Conservation (phyloP, 257 asterid species). For the Nyctanthes arbortristis region DNA sequence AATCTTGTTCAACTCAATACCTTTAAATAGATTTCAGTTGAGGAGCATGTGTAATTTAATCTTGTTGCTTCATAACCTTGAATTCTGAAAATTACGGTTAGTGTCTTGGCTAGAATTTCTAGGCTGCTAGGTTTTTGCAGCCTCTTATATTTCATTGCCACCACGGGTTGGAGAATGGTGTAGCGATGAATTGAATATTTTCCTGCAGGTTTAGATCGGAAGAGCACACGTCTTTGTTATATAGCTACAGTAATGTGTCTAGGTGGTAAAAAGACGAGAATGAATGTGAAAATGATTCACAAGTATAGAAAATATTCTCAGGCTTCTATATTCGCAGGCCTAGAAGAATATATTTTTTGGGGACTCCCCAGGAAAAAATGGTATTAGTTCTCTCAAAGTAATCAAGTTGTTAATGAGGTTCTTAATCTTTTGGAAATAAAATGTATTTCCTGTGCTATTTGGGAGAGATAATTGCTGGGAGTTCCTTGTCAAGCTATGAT, state of each 20-base stretch:
- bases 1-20: not conserved
- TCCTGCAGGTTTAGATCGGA: not conserved
- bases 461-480: too few species aligned
- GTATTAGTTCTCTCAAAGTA: not conserved
- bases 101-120: not conserved
- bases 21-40: not conserved
- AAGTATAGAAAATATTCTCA: not conserved
- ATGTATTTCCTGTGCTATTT: too few species aligned
- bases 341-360: not conserved
- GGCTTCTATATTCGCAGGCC: too few species aligned
- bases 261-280: not conserved
- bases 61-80: not conserved
- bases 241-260: not conserved
- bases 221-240: not conserved
- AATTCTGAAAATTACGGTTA: not conserved
- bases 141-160: not conserved
- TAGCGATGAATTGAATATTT: too few species aligned
- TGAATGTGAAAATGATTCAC: not conserved
- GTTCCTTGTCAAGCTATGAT: too few species aligned
- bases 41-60: not conserved
- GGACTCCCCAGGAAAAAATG: not conserved
- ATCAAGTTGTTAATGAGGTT: not conserved
- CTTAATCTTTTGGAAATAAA: not conserved
- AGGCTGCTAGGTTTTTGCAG: not conserved
- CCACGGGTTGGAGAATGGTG: not conserved